Conservation (phyloP, 2,329 filamentous ascomycete genomes). For the Pestalotiopsis sp. region DNA sequence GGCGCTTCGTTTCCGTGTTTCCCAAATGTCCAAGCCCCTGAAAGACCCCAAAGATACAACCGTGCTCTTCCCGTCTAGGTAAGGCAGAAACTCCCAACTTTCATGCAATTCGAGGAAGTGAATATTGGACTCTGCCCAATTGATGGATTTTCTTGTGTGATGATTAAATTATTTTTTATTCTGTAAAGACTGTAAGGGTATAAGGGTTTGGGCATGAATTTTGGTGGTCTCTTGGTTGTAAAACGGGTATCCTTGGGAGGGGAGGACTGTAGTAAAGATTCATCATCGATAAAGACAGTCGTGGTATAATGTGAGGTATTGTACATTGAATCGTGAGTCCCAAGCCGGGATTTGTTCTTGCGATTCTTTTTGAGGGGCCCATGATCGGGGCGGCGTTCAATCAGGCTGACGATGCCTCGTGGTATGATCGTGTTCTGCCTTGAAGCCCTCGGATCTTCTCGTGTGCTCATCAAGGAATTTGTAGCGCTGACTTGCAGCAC, state of each 20-base stretch:
- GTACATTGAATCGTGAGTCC: slow-evolving; percentile 23
- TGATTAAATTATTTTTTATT: slow-evolving; percentile 3
- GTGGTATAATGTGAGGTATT: not conserved
- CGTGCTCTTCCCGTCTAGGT: too few species aligned
- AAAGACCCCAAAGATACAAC: too few species aligned
- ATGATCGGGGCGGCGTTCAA: not conserved
- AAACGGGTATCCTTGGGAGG: not conserved
- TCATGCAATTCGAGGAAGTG: not conserved
- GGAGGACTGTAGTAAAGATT: not conserved
- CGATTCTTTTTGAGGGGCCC: not conserved
- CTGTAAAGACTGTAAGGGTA: slow-evolving; percentile 5
- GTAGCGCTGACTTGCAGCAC: too few species aligned
- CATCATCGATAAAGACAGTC: not conserved
- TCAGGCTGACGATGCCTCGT: not conserved
- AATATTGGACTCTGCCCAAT: not conserved
- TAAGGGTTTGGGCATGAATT: not conserved
- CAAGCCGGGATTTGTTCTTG: not conserved
- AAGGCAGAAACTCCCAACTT: not conserved
- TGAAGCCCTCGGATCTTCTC: too few species aligned
- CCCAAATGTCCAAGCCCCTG: too few species aligned
- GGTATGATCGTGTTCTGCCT: not conserved
- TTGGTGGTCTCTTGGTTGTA: not conserved
- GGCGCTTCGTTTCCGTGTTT: too few species aligned
- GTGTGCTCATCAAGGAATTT: too few species aligned
- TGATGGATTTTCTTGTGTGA: not conserved